phyloP scores from a whole-genome alignment of 805 yeast genomes.

The Tetrapisispora iriomotensis region DNA sequence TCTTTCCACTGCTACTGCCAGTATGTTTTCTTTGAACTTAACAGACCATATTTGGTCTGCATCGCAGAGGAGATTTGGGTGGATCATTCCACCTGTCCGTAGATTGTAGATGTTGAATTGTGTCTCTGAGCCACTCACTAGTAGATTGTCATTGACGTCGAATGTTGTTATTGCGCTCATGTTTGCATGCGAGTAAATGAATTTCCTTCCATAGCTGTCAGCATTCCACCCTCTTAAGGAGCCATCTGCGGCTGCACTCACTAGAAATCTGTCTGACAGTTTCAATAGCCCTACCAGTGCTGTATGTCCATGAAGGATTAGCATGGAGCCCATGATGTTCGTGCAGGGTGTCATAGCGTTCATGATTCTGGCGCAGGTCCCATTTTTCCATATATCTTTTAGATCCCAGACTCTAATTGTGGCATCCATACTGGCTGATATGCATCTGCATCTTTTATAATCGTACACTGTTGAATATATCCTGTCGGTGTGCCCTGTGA shows the following conservation, averaged over 20 bases:
- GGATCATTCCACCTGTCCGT: slow-evolving; percentile 60
- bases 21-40: slow-evolving; percentile 67
- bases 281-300: slow-evolving; percentile 83
- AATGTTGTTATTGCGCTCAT: slow-evolving; percentile 90
- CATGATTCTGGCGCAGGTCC: slow-evolving; percentile 18
- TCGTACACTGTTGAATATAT: slow-evolving; percentile 84
- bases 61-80: slow-evolving; percentile 60
- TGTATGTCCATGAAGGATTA: slow-evolving; percentile 76
- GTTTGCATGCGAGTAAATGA: slow-evolving; percentile 61
- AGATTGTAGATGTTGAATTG: slow-evolving; percentile 85
- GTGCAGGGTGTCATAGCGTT: slow-evolving; percentile 21
- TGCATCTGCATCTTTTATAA: slow-evolving; percentile 63
- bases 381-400: slow-evolving; percentile 53
- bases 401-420: slow-evolving; percentile 86
- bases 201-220: slow-evolving; percentile 51
- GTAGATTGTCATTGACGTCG: slow-evolving; percentile 72
- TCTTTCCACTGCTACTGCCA: slow-evolving; percentile 86
- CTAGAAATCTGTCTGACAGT: slow-evolving; percentile 62
- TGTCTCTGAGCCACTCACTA: slow-evolving; percentile 83
- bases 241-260: slow-evolving; percentile 93
- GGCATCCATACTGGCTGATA: slow-evolving; percentile 86
- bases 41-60: slow-evolving; percentile 94
- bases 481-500: slow-evolving; percentile 76
- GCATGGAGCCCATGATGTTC: slow-evolving; percentile 30
- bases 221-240: slow-evolving; percentile 92